A percentile compares a stretch with the other conserved stretches of the same genome.
Conservation (phyloP, 805 yeast genomes). For the Schizosaccharomyces osmophilus region DNA sequence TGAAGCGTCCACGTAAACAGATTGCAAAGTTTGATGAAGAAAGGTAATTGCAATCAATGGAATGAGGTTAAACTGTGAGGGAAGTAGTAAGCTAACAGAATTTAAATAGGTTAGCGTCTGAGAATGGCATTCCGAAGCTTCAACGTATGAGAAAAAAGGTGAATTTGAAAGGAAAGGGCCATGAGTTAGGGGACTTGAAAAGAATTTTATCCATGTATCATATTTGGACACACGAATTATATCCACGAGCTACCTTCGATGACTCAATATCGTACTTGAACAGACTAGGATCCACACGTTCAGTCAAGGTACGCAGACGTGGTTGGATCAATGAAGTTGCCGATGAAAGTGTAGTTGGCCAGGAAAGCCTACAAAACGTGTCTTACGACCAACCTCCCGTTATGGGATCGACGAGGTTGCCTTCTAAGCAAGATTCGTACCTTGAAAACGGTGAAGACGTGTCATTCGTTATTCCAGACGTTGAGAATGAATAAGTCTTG, state of each 20-base stretch:
- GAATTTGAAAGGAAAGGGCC: not conserved
- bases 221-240: constrained; percentile 1
- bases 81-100: no score
- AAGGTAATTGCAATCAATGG: not conserved
- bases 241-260: not conserved
- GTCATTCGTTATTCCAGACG: not conserved
- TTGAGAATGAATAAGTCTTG: no score
- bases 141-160: not conserved
- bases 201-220: not conserved
- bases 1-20: not conserved
- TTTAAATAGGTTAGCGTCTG: not conserved
- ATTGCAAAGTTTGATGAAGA: not conserved
- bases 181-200: not conserved
- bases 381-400: no score
- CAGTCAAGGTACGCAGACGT: not conserved
- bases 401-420: no score
- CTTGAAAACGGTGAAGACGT: not conserved
- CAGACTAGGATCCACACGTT: not conserved
- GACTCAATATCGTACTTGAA: not conserved
- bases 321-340: not conserved
- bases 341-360: not conserved
- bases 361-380: no score
- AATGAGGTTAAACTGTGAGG: no score
- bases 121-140: not conserved
- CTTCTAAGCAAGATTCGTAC: not conserved